Percentiles rank a stretch among this genome's conserved stretches.
These are phyloP conservation scores for Aureobasidium sp. DNA, from an alignment of 2,329 filamentous ascomycete species.

Conservation along the genomic window DNA sequence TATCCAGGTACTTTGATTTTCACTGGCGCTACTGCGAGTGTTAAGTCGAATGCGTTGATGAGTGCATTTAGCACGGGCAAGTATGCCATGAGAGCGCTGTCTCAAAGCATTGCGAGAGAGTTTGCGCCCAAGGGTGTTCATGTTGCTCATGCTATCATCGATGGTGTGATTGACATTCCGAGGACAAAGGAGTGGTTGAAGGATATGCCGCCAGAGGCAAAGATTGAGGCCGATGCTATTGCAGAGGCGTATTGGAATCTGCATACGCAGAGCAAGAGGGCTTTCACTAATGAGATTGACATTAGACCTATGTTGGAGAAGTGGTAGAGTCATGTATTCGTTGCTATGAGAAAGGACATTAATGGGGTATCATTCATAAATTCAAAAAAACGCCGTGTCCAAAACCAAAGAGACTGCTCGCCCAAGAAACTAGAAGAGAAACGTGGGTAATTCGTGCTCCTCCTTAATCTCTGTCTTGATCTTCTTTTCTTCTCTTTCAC, in stretches of 20 bases:
- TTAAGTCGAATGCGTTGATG: conserved; percentile 63
- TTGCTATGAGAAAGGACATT: background rate
- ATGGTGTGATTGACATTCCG: conserved; percentile 78
- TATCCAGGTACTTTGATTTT: conserved; percentile 74
- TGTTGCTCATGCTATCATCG: conserved; percentile 72
- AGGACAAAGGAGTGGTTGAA: conserved; percentile 54
- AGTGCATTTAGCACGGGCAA: conserved; percentile 69
- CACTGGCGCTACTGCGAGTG: conserved; percentile 75
- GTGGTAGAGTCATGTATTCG: conserved; percentile 46
- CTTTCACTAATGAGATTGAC: conserved; percentile 77
- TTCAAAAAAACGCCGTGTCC: background rate
- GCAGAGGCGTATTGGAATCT: conserved; percentile 79
- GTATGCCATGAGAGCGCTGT: conserved; percentile 66
- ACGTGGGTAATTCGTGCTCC: conserved; percentile 34
- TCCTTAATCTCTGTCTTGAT: conserved; percentile 23
- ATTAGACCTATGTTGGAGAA: conserved; percentile 75
- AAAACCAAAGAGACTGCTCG: background rate
- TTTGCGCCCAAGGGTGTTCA: conserved; percentile 80
- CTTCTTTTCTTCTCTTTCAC: conserved; percentile 22
- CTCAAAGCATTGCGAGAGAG: conserved; percentile 69
- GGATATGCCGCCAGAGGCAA: conserved; percentile 51
- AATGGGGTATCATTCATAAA: background rate
- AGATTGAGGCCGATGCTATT: conserved; percentile 71
- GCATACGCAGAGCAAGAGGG: conserved; percentile 70
- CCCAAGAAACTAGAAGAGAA: conserved; percentile 28